Evolutionary conservation across 2,329 filamentous ascomycete species (phyloP).

Genomic region (Scleromitrula shiraiana): DNA sequence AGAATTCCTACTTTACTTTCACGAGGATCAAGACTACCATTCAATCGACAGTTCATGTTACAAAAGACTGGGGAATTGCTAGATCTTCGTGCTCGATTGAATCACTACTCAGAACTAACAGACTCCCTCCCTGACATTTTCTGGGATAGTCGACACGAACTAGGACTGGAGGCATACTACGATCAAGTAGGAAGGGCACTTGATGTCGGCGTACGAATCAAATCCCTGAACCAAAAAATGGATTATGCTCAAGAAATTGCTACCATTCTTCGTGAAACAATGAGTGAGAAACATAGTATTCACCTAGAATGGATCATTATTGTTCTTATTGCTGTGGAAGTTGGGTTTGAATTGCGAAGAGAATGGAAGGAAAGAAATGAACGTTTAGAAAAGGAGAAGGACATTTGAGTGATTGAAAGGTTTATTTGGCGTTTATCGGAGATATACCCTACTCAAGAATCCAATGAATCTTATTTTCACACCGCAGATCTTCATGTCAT

Average conservation of each 20-base stretch:
- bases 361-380: constrained; percentile 25
- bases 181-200: constrained; percentile 85
- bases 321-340: constrained; percentile 83
- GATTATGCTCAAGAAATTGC: constrained; percentile 97
- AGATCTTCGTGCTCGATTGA: constrained; percentile 81
- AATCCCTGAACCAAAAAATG: constrained; percentile 91
- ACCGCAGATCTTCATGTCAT: no score
- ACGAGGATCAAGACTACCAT: constrained; percentile 53
- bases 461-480: no score
- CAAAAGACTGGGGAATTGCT: constrained; percentile 91
- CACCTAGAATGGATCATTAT: constrained; percentile 96
- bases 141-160: constrained; percentile 85
- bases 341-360: constrained; percentile 74
- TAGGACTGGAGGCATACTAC: constrained; percentile 90
- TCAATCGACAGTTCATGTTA: constrained; percentile 70
- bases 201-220: constrained; percentile 86
- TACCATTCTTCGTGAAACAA: constrained; percentile 74
- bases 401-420: no score
- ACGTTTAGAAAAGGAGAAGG: not conserved
- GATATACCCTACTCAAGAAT: no score
- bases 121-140: constrained; percentile 93
- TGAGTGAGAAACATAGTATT: constrained; percentile 84
- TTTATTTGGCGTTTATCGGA: no score
- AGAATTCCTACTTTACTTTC: constrained; percentile 74
- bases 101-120: constrained; percentile 93